Base-by-base conservation (phyloP, 2,329 filamentous ascomycete genomes). In the Penicillium crustosum region DNA sequence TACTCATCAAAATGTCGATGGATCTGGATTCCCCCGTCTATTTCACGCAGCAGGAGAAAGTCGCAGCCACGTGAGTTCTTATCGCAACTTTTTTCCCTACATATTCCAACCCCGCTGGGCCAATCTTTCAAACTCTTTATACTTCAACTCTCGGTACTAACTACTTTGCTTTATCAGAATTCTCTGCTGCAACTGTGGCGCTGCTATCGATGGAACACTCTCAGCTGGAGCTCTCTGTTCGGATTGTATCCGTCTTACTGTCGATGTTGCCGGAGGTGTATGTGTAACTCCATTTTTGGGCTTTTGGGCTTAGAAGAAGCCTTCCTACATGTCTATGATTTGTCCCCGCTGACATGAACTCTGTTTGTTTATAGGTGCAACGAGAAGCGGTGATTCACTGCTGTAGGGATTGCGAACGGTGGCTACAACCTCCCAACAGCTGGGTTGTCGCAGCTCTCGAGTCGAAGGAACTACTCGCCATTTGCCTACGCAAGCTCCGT, bases 181-280 rank as follows among this genome's bases (percentile, higher is more conserved):
- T 72, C 89, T 99, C 58, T 99, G 94, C 78, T 96, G 91, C 81
- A 96, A 97, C 82, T 99, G 94, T 77, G 94, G 93, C 72, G 92
- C 91, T 60, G 89, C 93, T 39, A 96, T 99, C 70, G 93, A 97
- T 77, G 94, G 94, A 75, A 96, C 92, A 19, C 86, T 87, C 15
- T 83, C 90, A 27, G 88, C 89, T 53, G 92, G 92, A 61, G 93
- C 94, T 41, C 87, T 97, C 57, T 99, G 94, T 80, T 91, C 91
- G 76, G 93, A 97, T 81, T 97, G 94, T 77, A 87, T 97, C 73
- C 96, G 96, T 76, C 85, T 95, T 67, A 95, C 92, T 49, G 86
- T 95, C 77, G 94, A 99, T 77, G 93, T 97, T 66, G 95, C 93
- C 27, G 82, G 89, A 72, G 92, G 91, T 59, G 93, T 52, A 52